Conservation (phyloP, 192 early-diverging fungal genomes). For the Gonapodya prolifera region DNA sequence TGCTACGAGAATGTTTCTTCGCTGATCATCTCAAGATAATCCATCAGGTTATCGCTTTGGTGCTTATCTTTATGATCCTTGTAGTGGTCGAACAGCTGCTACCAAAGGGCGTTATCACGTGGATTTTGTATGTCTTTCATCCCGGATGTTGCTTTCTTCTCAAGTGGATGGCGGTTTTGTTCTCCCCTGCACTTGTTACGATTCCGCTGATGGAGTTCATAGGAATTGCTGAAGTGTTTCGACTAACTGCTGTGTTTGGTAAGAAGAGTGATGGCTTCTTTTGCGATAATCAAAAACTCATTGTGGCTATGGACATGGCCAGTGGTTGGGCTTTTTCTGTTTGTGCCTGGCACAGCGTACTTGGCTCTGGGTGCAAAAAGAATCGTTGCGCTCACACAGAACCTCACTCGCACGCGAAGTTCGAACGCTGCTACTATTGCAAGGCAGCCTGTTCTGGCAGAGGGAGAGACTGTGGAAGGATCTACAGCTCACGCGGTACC, state of each 20-base stretch:
- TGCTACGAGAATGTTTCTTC: too few relatives aligned
- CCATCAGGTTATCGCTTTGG: not conserved
- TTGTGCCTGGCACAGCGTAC: not conserved
- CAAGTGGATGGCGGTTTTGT: slow-evolving; percentile 7
- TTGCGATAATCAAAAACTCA: not conserved
- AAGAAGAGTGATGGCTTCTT: too few relatives aligned
- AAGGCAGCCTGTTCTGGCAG: too few relatives aligned
- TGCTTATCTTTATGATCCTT: not conserved
- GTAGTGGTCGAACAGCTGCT: not conserved
- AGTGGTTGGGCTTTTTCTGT: not conserved
- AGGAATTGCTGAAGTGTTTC: not conserved
- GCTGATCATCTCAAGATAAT: not conserved
- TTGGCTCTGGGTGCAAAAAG: not conserved
- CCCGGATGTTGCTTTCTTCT: not conserved
- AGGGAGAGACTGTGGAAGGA: too few relatives aligned
- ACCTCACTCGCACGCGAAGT: too few relatives aligned
- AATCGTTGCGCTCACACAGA: not conserved
- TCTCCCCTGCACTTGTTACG: not conserved
- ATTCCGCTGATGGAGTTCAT: not conserved
- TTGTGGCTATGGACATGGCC: not conserved
- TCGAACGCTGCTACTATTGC: too few relatives aligned
- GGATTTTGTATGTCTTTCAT: not conserved
- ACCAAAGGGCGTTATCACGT: not conserved
- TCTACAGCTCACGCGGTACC: too few relatives aligned
- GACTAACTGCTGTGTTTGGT: not conserved